A percentile compares a stretch with the other conserved stretches of the same genome.
phyloP scores from a whole-genome alignment of 257 asterid genomes.

The Przewalskia tangutica region DNA sequence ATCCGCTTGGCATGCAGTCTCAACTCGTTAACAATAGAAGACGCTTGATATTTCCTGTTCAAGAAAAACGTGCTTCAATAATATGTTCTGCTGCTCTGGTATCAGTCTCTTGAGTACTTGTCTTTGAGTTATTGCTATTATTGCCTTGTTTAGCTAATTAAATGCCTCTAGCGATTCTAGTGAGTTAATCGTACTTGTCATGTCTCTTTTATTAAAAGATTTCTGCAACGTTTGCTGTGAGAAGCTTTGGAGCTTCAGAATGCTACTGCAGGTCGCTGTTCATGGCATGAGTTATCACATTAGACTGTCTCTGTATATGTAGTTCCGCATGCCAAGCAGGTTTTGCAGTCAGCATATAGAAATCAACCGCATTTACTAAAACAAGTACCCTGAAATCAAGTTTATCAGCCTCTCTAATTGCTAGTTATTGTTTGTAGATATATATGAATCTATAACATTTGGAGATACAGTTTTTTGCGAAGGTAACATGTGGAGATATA shows the following conservation, averaged over 20 bases:
- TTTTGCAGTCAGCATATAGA: neutral
- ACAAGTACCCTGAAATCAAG: neutral
- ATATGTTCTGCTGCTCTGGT: conserved; percentile 63
- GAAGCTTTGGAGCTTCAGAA: neutral
- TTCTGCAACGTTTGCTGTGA: neutral
- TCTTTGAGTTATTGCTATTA: neutral
- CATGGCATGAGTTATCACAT: neutral
- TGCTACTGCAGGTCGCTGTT: neutral
- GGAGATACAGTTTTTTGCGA: neutral
- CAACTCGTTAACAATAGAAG: conserved; percentile 23
- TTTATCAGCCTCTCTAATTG: neutral
- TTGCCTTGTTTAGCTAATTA: neutral
- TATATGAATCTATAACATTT: neutral
- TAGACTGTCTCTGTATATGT: neutral
- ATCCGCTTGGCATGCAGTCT: conserved; percentile 23
- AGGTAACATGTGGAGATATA: neutral
- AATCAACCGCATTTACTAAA: neutral
- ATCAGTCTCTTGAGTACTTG: conserved; percentile 6
- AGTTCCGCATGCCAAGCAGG: neutral
- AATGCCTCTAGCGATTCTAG: neutral
- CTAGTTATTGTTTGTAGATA: neutral
- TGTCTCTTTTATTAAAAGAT: neutral
- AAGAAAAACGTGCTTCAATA: conserved; percentile 26
- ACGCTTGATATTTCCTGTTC: conserved; percentile 6
- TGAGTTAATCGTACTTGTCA: neutral